Percentiles rank a stretch among this genome's conserved stretches.
Conservation (phyloP, 768 basidiomycete genomes). For the Cubamyces lactineus region DNA sequence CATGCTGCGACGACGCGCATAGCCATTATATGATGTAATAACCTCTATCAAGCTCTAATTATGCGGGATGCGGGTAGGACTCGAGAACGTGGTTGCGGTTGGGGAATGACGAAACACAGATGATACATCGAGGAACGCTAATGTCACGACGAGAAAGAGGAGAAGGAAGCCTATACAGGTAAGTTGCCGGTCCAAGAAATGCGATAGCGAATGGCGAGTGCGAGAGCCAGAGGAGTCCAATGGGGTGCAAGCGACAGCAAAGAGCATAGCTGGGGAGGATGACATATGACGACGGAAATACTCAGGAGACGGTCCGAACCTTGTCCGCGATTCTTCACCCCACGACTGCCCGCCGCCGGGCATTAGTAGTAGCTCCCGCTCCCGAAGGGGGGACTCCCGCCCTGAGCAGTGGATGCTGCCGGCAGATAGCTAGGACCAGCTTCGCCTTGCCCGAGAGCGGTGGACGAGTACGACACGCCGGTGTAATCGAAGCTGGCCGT, state of each 20-base stretch:
- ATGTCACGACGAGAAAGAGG: conserved; percentile 1
- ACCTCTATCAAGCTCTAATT: conserved; percentile 23
- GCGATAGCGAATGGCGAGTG: conserved; percentile 18
- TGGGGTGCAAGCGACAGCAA: conserved; percentile 19
- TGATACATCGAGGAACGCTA: conserved; percentile 24
- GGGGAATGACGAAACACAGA: neutral
- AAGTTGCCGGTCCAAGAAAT: conserved; percentile 24
- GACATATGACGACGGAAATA: conserved; percentile 21
- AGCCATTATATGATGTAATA: conserved; percentile 22
- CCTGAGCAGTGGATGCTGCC: conserved; percentile 17
- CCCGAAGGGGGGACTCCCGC: conserved; percentile 23
- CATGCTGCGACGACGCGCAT: conserved; percentile 14
- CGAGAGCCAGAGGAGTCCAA: conserved; percentile 20
- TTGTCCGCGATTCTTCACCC: conserved; percentile 12
- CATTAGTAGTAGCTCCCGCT: conserved; percentile 20
- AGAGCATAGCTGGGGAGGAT: conserved; percentile 16
- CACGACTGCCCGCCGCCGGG: conserved; percentile 9
- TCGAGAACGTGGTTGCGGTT: conserved; percentile 20
- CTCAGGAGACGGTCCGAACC: conserved; percentile 21
- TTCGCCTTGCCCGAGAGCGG: conserved; percentile 21
- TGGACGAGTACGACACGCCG: conserved; percentile 22
- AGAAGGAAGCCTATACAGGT: conserved; percentile 17
- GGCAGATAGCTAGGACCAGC: conserved; percentile 19
- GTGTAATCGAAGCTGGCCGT: conserved; percentile 24
- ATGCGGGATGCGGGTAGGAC: conserved; percentile 19